Conservation (phyloP, 345 rosid species). For the Brassica cretica region DNA sequence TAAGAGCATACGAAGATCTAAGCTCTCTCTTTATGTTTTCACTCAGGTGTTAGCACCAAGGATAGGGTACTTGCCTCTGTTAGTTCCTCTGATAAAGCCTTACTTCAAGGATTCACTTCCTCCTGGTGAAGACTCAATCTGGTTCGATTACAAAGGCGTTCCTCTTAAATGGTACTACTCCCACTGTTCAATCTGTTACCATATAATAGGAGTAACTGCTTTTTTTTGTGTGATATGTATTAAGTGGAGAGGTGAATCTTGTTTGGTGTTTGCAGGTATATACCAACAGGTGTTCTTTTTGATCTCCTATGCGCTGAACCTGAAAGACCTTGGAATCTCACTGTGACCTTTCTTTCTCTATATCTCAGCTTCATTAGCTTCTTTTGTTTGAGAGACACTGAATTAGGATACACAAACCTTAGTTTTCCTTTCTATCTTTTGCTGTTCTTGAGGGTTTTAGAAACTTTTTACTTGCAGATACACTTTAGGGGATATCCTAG, state of each 20-base stretch:
- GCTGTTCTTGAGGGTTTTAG: neutral
- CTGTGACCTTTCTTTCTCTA: constrained; percentile 47
- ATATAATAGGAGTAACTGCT: neutral
- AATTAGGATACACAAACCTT: neutral
- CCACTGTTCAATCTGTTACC: neutral
- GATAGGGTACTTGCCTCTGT: constrained; percentile 80
- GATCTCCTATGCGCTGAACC: constrained; percentile 89
- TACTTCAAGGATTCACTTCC: constrained; percentile 79
- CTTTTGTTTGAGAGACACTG: constrained; percentile 1
- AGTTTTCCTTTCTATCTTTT: neutral
- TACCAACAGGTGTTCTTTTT: constrained; percentile 90
- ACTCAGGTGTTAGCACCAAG: constrained; percentile 71
- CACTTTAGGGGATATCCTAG: constrained; percentile 95
- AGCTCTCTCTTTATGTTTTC: neutral
- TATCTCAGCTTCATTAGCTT: neutral
- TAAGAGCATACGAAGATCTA: neutral
- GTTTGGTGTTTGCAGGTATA: constrained; percentile 53
- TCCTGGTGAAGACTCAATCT: constrained; percentile 78
- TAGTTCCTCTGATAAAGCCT: constrained; percentile 67
- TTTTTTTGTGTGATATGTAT: neutral
- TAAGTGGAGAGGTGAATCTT: constrained; percentile 7
- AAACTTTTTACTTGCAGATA: constrained; percentile 52
- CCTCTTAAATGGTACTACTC: constrained; percentile 75
- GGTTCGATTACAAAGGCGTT: constrained; percentile 91
- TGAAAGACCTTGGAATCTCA: constrained; percentile 93